Conservation (phyloP, 2,329 filamentous ascomycete species). For the Hypoxylon sp. region DNA sequence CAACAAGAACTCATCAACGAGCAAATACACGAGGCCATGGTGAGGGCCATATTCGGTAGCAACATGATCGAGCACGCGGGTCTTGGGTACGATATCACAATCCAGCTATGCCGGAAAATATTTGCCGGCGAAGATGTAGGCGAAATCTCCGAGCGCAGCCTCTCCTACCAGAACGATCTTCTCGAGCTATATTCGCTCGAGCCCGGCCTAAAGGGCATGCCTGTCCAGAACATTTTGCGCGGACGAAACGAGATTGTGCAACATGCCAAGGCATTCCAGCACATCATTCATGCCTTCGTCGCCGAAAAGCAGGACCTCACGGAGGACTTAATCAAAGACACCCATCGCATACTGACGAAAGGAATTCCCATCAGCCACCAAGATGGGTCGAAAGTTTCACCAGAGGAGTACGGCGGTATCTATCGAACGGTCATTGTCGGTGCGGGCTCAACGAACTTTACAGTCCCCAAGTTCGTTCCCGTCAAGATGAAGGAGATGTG, state of each 20-base stretch:
- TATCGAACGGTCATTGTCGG: constrained; percentile 44
- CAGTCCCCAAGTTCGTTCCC: constrained; percentile 43
- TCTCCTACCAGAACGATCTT: background rate
- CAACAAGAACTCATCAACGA: background rate
- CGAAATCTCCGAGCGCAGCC: background rate
- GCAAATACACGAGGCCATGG: background rate
- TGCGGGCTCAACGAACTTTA: constrained; percentile 48
- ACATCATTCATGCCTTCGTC: constrained; percentile 22
- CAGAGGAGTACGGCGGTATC: constrained; percentile 44
- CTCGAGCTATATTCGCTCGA: background rate
- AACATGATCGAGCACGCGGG: constrained; percentile 14
- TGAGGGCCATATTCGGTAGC: constrained; percentile 9
- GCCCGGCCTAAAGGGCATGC: background rate
- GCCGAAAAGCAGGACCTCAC: constrained; percentile 13
- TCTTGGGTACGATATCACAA: constrained; percentile 4
- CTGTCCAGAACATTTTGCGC: background rate
- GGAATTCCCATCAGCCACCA: background rate
- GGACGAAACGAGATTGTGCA: constrained; percentile 13
- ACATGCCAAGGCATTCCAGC: constrained; percentile 23
- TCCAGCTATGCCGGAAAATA: background rate
- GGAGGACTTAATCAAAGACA: constrained; percentile 14
- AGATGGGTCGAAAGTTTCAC: constrained; percentile 7
- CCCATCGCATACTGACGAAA: constrained; percentile 17
- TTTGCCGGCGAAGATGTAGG: constrained; percentile 2
- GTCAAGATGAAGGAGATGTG: constrained; percentile 47